Percentiles rank a stretch among this genome's conserved stretches.
Conservation (phyloP, 805 yeast species). For the Citeromyces nyonsensis region DNA sequence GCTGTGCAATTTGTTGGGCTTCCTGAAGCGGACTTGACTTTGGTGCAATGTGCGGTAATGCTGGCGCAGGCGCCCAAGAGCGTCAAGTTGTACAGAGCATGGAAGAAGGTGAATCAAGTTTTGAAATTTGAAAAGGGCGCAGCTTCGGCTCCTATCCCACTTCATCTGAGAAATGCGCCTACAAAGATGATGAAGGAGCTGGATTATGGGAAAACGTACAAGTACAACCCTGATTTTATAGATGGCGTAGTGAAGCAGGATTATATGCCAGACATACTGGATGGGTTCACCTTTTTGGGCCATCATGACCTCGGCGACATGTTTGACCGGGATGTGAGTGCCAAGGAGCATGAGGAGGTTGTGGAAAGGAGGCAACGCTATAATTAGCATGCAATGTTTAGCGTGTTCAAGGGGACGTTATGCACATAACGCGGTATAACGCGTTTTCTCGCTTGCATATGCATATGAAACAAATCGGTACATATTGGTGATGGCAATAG, state of each 20-base stretch:
- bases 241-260: slow-evolving; percentile 64
- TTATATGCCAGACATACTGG: slow-evolving; percentile 55
- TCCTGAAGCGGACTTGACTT: slow-evolving; percentile 83
- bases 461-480: too few species aligned
- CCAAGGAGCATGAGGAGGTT: too few species aligned
- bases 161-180: slow-evolving; percentile 90
- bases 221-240: slow-evolving; percentile 71
- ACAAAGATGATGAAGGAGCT: slow-evolving; percentile 78
- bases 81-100: slow-evolving; percentile 73
- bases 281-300: slow-evolving; percentile 30
- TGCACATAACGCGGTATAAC: too few species aligned
- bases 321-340: slow-evolving; percentile 22
- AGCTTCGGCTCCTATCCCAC: slow-evolving; percentile 51
- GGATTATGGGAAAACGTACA: slow-evolving; percentile 75
- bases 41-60: slow-evolving; percentile 90
- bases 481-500: too few species aligned
- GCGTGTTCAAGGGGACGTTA: too few species aligned
- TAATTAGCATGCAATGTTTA: too few species aligned
- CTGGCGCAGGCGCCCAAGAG: slow-evolving; percentile 78
- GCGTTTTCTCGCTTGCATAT: too few species aligned
- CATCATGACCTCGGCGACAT: slow-evolving; percentile 39
- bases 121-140: slow-evolving; percentile 41
- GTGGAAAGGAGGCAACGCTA: too few species aligned
- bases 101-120: slow-evolving; percentile 47
- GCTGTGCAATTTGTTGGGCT: slow-evolving; percentile 83